Evolutionary conservation across 257 asterid genomes (phyloP).

Genomic region (Osmanthus fragrans): DNA sequence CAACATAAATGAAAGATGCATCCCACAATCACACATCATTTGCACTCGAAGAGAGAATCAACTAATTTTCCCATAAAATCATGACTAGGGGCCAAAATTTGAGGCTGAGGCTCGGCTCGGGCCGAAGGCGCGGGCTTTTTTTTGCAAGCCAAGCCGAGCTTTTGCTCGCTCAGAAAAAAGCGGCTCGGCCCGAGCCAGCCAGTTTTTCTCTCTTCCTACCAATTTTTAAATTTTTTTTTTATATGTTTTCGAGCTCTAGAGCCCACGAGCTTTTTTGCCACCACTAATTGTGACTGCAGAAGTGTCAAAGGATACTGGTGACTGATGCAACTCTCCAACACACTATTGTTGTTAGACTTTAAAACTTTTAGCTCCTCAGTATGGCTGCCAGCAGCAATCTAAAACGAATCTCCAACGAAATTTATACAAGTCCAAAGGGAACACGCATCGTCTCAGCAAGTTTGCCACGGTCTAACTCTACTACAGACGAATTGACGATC

Average conservation of each 20-base stretch:
- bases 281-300: slow-evolving; percentile 71
- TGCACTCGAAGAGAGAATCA: slow-evolving; percentile 81
- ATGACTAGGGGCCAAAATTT: too few species aligned
- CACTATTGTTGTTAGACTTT: slow-evolving; percentile 69
- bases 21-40: slow-evolving; percentile 91
- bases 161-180: too few species aligned
- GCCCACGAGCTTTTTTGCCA: too few species aligned
- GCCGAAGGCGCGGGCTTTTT: too few species aligned
- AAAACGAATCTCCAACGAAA: slow-evolving; percentile 83
- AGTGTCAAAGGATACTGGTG: slow-evolving; percentile 85
- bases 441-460: slow-evolving; percentile 78
- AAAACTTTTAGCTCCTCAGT: slow-evolving; percentile 87
- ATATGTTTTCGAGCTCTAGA: too few species aligned
- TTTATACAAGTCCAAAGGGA: slow-evolving; percentile 72
- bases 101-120: too few species aligned
- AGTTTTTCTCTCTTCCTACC: too few species aligned
- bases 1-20: slow-evolving; percentile 66
- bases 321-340: slow-evolving; percentile 72
- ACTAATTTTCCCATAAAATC: slow-evolving; percentile 56
- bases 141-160: too few species aligned
- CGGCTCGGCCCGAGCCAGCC: too few species aligned
- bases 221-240: too few species aligned
- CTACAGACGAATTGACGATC: slow-evolving; percentile 92
- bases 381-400: slow-evolving; percentile 79
- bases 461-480: slow-evolving; percentile 97